phyloP scores from a whole-genome alignment of 805 yeast genomes.

The Cyberlindnera samutprakarnensis region DNA sequence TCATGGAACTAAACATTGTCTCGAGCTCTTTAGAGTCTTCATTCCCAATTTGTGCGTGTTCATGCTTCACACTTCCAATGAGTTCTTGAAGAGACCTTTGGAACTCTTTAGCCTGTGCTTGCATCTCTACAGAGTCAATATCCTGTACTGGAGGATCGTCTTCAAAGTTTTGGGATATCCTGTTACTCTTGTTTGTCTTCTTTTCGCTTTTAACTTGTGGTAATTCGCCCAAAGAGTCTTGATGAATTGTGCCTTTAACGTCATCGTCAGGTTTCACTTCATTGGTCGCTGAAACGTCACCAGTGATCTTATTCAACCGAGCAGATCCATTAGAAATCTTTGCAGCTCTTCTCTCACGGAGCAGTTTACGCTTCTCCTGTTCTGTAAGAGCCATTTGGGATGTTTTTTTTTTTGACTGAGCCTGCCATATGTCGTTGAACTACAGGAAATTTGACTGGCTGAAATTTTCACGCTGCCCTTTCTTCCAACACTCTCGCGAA shows the following conservation, averaged over 20 bases:
- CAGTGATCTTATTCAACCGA: constrained; percentile 20
- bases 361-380: constrained; percentile 19
- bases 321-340: constrained; percentile 16
- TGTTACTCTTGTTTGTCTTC: constrained; percentile 4
- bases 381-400: constrained; percentile 15
- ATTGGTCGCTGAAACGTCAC: constrained; percentile 12
- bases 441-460: no score
- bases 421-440: no score
- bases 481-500: no score
- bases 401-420: no score
- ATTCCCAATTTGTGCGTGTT: constrained; percentile 1
- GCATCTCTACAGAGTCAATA: constrained; percentile 5
- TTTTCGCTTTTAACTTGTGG: neutral
- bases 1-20: constrained; percentile 5
- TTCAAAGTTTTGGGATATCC: constrained; percentile 16
- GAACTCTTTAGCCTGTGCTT: constrained; percentile 13
- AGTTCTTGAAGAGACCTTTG: constrained; percentile 16
- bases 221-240: neutral
- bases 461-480: no score
- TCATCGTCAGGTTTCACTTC: neutral
- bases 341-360: constrained; percentile 22
- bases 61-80: constrained; percentile 5
- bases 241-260: neutral
- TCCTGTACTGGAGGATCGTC: constrained; percentile 13
- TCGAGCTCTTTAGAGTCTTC: neutral